These are phyloP conservation scores for Cordyceps tenuipes DNA, from an alignment of 2,329 filamentous ascomycete genomes.

Conservation along the genomic window DNA sequence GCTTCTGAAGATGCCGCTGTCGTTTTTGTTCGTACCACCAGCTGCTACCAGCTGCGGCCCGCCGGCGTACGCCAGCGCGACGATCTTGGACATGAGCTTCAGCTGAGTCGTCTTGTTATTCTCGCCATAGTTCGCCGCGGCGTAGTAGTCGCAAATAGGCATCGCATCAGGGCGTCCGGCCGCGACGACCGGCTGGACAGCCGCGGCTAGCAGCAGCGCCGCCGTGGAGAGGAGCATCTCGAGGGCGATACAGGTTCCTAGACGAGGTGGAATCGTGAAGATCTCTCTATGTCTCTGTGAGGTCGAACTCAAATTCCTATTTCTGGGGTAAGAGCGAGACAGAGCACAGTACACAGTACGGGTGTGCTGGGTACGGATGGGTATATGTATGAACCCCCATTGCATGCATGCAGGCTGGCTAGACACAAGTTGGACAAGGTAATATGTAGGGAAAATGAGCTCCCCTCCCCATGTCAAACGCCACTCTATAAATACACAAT, in stretches of 20 bases:
- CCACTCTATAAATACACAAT: neutral
- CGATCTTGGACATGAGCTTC: conserved; percentile 21
- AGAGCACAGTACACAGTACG: neutral
- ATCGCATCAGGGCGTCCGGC: neutral
- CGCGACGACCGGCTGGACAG: neutral
- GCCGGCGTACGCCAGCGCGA: conserved; percentile 23
- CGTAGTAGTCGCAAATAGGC: conserved; percentile 25
- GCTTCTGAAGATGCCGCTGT: conserved; percentile 22
- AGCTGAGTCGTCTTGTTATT: conserved; percentile 20
- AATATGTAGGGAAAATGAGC: neutral
- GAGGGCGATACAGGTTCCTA: neutral
- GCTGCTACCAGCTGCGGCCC: neutral
- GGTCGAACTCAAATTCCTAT: too few species aligned
- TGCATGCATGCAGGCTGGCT: neutral
- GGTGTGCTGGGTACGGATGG: neutral
- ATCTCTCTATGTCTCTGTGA: too few species aligned
- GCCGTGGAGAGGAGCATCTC: neutral
- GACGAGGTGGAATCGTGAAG: too few species aligned
- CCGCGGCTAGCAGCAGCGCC: neutral
- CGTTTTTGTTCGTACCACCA: neutral
- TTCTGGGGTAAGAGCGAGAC: too few species aligned
- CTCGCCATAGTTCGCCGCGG: conserved; percentile 17
- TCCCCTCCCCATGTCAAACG: neutral
- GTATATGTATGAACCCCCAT: neutral
- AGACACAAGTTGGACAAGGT: neutral